Evolutionary conservation across 306 rosid genomes (phyloP).

Genomic region (Alnus glutinosa): DNA sequence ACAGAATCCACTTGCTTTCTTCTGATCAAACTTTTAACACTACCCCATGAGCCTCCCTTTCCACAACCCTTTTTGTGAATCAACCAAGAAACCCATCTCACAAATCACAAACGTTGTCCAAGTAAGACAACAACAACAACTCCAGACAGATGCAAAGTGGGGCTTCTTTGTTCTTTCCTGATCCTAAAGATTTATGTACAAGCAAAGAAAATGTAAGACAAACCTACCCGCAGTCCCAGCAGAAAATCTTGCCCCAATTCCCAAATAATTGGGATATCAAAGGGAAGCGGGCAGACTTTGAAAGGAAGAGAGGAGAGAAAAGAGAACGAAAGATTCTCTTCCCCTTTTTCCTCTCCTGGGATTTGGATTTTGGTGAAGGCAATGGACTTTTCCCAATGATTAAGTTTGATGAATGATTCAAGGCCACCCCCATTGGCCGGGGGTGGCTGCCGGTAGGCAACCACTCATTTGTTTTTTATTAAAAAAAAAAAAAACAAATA

Average conservation of each 20-base stretch:
- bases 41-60: slow-evolving; percentile 47
- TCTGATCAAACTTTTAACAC: slow-evolving; percentile 54
- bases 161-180: not conserved
- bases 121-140: not conserved
- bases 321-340: slow-evolving; percentile 6
- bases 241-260: slow-evolving; percentile 10
- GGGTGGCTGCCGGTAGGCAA: too few species aligned
- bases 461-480: too few species aligned
- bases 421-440: too few species aligned
- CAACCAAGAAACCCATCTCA: slow-evolving; percentile 58
- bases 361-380: too few species aligned
- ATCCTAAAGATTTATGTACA: not conserved
- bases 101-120: not conserved
- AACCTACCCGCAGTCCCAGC: slow-evolving; percentile 24
- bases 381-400: too few species aligned
- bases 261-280: not conserved
- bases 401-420: too few species aligned
- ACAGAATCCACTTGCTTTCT: slow-evolving; percentile 80
- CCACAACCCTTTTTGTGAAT: slow-evolving; percentile 37
- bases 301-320: not conserved
- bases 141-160: not conserved
- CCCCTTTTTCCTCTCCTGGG: not conserved
- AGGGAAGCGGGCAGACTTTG: slow-evolving; percentile 30
- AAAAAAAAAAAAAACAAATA: too few species aligned
- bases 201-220: not conserved